Base-by-base conservation (phyloP, 306 rosid genomes). In the Calophaca sinica region DNA sequence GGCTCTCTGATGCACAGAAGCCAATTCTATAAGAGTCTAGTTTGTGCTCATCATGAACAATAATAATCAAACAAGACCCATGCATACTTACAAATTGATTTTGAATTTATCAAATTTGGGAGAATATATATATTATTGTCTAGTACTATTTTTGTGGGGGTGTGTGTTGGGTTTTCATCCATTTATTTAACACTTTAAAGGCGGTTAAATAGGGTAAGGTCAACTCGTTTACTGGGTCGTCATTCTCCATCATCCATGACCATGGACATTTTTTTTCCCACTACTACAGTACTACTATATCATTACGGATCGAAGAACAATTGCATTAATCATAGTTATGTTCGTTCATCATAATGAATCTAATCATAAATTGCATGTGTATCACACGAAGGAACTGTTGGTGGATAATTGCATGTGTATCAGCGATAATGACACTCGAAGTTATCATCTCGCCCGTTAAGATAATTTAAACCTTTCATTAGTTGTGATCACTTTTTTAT, bases 191-290 rank as follows among this genome's bases (percentile, higher is more conserved):
- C 2, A 13, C 35, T 48, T 61, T 42, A 48, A 33, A 28, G 75
- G 70, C 64, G 36, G 75, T 65, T 58, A 38, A 35, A 14, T 38
- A 3, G 31, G 29, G 29, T 11, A 67, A 11, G 32, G 80, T 80
- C 84, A 74, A 80, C 55, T 39, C 3, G 76, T 80, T 74, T 68
- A 80, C 84, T 50, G 26, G 72, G 84, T 80, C 76, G 1, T 33
- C n/a, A 38, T 9, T 3, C 32, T 9, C 5, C 59, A 69, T 57
- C 68, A 57, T 57, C 15, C 13, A 79, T 28, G 52, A 48, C 35
- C 6, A 3, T 5, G 13, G 63, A 14, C 51, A 72, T 72, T 44
- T 58, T 28, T 62, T 63, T 58, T 41, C 10, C 33, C 35, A 41
- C 5, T 6, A 0, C 9, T 41, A 41, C 5, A 41, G 9, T n/a